Percentiles rank a stretch among this genome's conserved stretches.
These are phyloP conservation scores for Rhizopus sp. DNA, from an alignment of 371 early-diverging fungal genomes.

Conservation along the genomic window DNA sequence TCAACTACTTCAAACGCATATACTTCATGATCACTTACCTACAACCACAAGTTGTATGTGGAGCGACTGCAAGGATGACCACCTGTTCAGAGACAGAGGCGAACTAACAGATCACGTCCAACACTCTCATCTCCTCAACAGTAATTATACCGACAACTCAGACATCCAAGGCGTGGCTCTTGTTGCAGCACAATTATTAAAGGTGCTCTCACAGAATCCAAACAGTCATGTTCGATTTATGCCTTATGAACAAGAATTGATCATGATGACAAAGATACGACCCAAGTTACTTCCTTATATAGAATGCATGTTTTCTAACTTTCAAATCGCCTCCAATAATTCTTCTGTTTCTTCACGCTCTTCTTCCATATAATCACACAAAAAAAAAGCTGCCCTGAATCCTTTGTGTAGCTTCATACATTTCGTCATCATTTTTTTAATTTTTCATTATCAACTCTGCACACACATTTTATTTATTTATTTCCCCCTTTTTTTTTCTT, in stretches of 20 bases:
- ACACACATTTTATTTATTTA: background rate
- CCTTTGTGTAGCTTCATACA: background rate
- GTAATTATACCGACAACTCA: conserved; percentile 36
- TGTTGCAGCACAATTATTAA: conserved; percentile 63
- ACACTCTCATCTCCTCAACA: conserved; percentile 21
- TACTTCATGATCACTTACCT: conserved; percentile 52
- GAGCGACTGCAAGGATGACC: conserved; percentile 36
- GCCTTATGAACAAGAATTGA: conserved; percentile 52
- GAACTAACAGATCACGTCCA: conserved; percentile 18
- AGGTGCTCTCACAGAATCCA: conserved; percentile 61
- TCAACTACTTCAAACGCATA: conserved; percentile 48
- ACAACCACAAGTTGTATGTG: conserved; percentile 43
- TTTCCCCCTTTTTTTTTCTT: background rate
- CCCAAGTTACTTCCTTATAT: conserved; percentile 27
- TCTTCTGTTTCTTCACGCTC: conserved; percentile 11
- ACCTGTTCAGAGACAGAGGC: conserved; percentile 13
- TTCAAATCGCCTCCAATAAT: conserved; percentile 13
- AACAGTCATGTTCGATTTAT: conserved; percentile 56
- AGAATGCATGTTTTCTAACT: conserved; percentile 27
- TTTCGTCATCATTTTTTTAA: background rate
- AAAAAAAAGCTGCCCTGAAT: background rate
- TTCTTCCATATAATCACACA: conserved; percentile 4
- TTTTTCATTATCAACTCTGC: background rate
- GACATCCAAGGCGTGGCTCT: conserved; percentile 58
- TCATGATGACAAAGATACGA: conserved; percentile 26